Base-by-base conservation (phyloP, 441 rosid species). In the Populus tomentosa region DNA sequence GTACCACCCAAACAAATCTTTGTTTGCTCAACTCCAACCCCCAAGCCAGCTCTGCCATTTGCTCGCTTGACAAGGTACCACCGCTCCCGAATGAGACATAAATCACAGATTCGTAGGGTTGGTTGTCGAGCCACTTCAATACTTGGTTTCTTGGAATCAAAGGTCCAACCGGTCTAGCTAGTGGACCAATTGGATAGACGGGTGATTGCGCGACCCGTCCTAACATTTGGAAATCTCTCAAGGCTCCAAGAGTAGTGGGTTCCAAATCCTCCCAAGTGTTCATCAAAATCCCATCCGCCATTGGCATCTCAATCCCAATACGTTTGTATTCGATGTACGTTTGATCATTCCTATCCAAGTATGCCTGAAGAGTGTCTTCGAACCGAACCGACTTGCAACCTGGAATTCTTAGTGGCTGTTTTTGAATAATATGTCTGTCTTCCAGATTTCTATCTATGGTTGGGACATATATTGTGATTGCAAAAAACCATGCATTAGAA, bases 401-500 rank as follows among this genome's bases (percentile, higher is more conserved):
- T 0, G 95, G 92, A 74, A 89, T 77, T 24, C 24, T 20, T 40
- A 92, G 73, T 10, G 85, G 88, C 33, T 75, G 67, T 23, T 65
- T 56, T 24, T 28, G 62, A 42, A 79, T 75, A 72, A 84, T 50
- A 20, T 83, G 85, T 9, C 85, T 85, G 23, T 63, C 82, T 72
- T 76, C 75, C 14, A 73, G 78, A 69, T 67, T 71, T 30, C 79
- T 80, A 50, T 86, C 83, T 30, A 84, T 71, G 65, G 80, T 77
- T 7, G 89, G 88, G 40, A 78, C 71, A 67, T 87, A 82, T 38
- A 84, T 65, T 0, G 84, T 74, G 2, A 87, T 74, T 35, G 90
- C 91, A 72, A 90, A 88, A 80, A 87, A 87, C 89, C 90, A 84
- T 7, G 92, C 92, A 73, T 80, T 88, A 1, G 90, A 79, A 67